Conservation (phyloP, 2,329 filamentous ascomycete genomes). For the Alternaria ethzedia region DNA sequence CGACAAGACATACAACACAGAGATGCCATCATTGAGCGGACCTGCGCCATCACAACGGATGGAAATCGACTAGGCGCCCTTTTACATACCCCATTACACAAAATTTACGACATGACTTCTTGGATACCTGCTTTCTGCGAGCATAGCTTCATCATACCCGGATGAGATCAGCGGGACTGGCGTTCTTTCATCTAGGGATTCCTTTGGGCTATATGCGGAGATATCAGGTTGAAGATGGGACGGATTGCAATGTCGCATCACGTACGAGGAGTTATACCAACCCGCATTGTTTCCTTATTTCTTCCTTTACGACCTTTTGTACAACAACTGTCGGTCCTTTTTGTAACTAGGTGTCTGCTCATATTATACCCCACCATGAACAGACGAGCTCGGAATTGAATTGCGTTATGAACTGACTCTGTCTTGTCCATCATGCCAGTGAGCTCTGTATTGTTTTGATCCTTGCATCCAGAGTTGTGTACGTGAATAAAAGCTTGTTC, state of each 20-base stretch:
- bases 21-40: constrained; percentile 57
- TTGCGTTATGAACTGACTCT: constrained; percentile 3
- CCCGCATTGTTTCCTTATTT: constrained; percentile 7
- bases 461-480: neutral
- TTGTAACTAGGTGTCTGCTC: constrained; percentile 16
- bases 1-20: constrained; percentile 59
- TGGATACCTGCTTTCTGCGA: constrained; percentile 33
- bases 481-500: constrained; percentile 3
- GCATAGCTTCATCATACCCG: constrained; percentile 35
- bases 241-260: constrained; percentile 9
- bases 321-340: constrained; percentile 21
- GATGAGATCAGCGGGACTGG: constrained; percentile 29
- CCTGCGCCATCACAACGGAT: constrained; percentile 53
- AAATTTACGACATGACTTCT: constrained; percentile 32
- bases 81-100: constrained; percentile 15
- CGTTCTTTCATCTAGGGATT: constrained; percentile 28
- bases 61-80: constrained; percentile 46
- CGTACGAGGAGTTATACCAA: constrained; percentile 9
- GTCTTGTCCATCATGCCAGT: neutral
- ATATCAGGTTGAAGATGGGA: constrained; percentile 6
- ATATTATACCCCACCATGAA: constrained; percentile 31
- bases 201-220: constrained; percentile 12
- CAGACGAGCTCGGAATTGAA: constrained; percentile 23
- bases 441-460: neutral
- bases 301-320: constrained; percentile 20